Conservation (phyloP, 2,329 filamentous ascomycete species). For the Tolypocladium guangdongense region DNA sequence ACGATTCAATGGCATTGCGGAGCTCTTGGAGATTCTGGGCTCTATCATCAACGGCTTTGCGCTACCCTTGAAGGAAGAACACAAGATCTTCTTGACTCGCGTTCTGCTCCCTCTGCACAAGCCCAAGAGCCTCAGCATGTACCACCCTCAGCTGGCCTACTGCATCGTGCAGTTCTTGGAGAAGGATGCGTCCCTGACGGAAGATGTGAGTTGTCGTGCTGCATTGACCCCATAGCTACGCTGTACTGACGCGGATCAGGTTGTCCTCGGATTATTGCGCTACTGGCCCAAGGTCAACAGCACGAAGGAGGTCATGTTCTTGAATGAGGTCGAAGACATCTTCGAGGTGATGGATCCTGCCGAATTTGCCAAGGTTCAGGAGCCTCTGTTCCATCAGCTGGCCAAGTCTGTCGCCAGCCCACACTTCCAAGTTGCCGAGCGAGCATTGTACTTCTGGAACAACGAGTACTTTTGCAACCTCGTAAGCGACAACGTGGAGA, state of each 20-base stretch:
- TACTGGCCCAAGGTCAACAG: conserved; percentile 99
- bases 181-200: conserved; percentile 91
- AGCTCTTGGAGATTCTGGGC: conserved; percentile 89
- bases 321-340: conserved; percentile 98
- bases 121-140: conserved; percentile 99
- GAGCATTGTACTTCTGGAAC: conserved; percentile 99
- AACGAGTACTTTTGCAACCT: conserved; percentile 99
- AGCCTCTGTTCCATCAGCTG: conserved; percentile 92
- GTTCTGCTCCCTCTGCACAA: conserved; percentile 93
- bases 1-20: conserved; percentile 95
- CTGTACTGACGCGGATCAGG: conserved; percentile 33
- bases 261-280: conserved; percentile 84
- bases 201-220: conserved; percentile 57
- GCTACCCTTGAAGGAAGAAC: conserved; percentile 91
- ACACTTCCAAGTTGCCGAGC: conserved; percentile 96
- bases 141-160: conserved; percentile 94
- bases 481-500: conserved; percentile 97
- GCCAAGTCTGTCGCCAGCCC: conserved; percentile 97
- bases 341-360: conserved; percentile 99
- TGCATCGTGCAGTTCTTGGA: conserved; percentile 98
- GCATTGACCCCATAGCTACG: neutral
- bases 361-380: conserved; percentile 97
- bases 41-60: conserved; percentile 99
- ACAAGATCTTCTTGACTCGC: conserved; percentile 93
- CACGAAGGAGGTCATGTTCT: conserved; percentile 99